Conservation (phyloP, 2,329 filamentous ascomycete species). For the Cryphonectria naterciae region DNA sequence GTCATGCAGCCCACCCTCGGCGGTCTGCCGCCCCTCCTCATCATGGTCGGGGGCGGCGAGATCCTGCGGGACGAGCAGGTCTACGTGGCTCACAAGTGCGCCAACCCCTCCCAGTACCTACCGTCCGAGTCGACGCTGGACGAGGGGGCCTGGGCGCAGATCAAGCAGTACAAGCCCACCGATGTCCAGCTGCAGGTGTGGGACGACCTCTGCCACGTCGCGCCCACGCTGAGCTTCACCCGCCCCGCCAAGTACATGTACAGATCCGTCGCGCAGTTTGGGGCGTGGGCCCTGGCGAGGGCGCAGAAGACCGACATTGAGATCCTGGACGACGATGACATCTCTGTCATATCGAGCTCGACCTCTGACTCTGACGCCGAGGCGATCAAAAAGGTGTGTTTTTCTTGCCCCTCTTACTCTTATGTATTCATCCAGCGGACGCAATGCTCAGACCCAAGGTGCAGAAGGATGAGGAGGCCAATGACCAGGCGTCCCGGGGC, state of each 20-base stretch:
- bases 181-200: slow-evolving; percentile 94
- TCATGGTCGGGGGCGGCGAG: slow-evolving; percentile 87
- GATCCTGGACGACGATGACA: slow-evolving; percentile 76
- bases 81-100: slow-evolving; percentile 92
- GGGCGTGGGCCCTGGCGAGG: slow-evolving; percentile 84
- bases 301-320: slow-evolving; percentile 82
- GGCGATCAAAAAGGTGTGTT: slow-evolving; percentile 32
- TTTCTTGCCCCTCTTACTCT: too few relatives aligned
- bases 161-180: slow-evolving; percentile 77
- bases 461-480: slow-evolving; percentile 31
- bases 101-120: slow-evolving; percentile 77
- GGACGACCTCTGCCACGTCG: slow-evolving; percentile 93
- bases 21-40: slow-evolving; percentile 83
- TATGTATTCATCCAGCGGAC: neutral
- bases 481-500: slow-evolving; percentile 31
- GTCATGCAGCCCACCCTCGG: slow-evolving; percentile 86
- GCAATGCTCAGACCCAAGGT: neutral
- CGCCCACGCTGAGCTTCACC: slow-evolving; percentile 92
- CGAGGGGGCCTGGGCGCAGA: slow-evolving; percentile 60
- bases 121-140: slow-evolving; percentile 67
- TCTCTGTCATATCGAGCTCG: slow-evolving; percentile 73
- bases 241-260: slow-evolving; percentile 97
- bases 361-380: slow-evolving; percentile 41
- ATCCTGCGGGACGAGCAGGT: slow-evolving; percentile 92
- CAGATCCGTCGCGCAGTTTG: slow-evolving; percentile 87